Conservation (phyloP, 2,329 filamentous ascomycete genomes). For the Colletotrichum sp. region DNA sequence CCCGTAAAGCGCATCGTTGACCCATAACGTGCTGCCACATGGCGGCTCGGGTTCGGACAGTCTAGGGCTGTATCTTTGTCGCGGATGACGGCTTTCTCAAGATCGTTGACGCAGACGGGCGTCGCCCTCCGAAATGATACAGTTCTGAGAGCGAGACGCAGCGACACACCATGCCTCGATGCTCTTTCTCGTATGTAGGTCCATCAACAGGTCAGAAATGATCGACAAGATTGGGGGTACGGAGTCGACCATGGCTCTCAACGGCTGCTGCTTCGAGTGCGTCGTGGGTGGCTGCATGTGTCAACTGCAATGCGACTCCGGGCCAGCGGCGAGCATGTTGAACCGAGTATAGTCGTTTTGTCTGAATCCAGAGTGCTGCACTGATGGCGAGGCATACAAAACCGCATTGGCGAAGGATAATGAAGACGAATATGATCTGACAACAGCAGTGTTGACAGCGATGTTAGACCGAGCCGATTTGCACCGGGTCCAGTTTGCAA, state of each 20-base stretch:
- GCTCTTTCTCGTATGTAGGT: background rate
- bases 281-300: constrained; percentile 12
- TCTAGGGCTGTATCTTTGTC: background rate
- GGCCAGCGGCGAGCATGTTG: background rate
- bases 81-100: background rate
- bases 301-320: constrained; percentile 1
- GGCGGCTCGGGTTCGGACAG: background rate
- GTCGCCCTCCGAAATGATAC: background rate
- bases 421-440: background rate
- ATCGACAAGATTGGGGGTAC: background rate
- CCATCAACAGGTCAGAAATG: background rate
- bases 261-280: background rate
- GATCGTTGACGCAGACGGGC: background rate
- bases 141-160: background rate
- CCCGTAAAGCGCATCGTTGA: background rate
- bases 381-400: background rate
- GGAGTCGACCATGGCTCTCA: background rate
- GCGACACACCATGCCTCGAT: background rate
- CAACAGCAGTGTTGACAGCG: background rate
- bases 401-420: background rate
- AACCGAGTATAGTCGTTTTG: background rate
- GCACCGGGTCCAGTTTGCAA: background rate
- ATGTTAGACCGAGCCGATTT: background rate
- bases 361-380: background rate
- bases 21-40: constrained; percentile 3